phyloP scores from a whole-genome alignment of 1,284 basidiomycete species.

The Leccinum fuscescens region DNA sequence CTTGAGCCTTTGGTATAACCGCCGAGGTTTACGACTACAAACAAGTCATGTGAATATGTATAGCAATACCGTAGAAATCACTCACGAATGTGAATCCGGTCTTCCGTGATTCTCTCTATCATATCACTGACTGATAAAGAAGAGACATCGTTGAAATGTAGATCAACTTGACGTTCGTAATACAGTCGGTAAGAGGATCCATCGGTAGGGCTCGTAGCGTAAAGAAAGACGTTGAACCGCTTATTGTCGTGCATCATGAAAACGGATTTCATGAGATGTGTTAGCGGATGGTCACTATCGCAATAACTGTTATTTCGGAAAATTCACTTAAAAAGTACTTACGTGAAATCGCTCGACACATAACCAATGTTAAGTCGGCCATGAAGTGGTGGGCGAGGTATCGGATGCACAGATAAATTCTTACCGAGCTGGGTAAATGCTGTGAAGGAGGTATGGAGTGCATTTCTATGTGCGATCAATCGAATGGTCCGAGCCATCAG shows the following conservation, averaged over 20 bases:
- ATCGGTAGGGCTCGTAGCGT: slow-evolving; percentile 57
- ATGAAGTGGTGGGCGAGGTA: slow-evolving; percentile 47
- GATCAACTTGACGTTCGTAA: slow-evolving; percentile 47
- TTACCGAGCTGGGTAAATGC: slow-evolving; percentile 41
- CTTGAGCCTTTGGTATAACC: slow-evolving; percentile 67
- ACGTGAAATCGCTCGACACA: slow-evolving; percentile 59
- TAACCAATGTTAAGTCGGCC: slow-evolving; percentile 57
- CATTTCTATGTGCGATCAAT: slow-evolving; percentile 58
- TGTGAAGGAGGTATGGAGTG: slow-evolving; percentile 51
- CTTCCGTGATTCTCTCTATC: slow-evolving; percentile 44
- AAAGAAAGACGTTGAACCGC: slow-evolving; percentile 50
- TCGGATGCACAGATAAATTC: slow-evolving; percentile 27
- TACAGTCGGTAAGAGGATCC: slow-evolving; percentile 49
- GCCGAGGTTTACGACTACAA: slow-evolving; percentile 52
- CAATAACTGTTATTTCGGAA: background rate
- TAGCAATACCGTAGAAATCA: slow-evolving; percentile 4
- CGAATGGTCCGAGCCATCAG: slow-evolving; percentile 49
- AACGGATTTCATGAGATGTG: slow-evolving; percentile 62
- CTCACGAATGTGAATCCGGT: slow-evolving; percentile 55
- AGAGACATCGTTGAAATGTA: slow-evolving; percentile 52
- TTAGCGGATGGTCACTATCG: slow-evolving; percentile 55
- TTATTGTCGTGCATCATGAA: slow-evolving; percentile 51
- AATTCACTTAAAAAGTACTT: slow-evolving; percentile 12
- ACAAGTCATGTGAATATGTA: slow-evolving; percentile 3
- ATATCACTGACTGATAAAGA: slow-evolving; percentile 43